Evolutionary conservation across 768 basidiomycete species (phyloP).

Genomic region (Boletus fagicola): DNA sequence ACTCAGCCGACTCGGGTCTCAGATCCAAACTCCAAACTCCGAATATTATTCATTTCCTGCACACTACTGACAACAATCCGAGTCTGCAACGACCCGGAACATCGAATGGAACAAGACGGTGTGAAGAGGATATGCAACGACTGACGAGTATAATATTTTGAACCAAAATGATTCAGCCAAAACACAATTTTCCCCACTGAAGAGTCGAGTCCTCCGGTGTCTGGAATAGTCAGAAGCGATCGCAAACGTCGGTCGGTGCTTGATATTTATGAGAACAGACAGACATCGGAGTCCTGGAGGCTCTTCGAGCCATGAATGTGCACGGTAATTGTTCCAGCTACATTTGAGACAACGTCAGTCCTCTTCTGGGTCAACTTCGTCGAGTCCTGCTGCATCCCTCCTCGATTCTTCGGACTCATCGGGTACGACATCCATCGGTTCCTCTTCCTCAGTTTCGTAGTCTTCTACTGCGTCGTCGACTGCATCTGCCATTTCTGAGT

Average conservation of each 20-base stretch:
- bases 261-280: neutral
- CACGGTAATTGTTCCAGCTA: neutral
- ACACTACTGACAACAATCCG: too few species aligned
- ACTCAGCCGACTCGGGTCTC: too few species aligned
- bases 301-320: neutral
- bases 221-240: neutral
- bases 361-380: conserved; percentile 24
- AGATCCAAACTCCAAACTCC: too few species aligned
- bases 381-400: conserved; percentile 39
- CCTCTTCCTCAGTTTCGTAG: conserved; percentile 41
- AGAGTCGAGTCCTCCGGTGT: neutral
- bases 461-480: conserved; percentile 25
- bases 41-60: too few species aligned
- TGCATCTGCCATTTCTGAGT: conserved; percentile 26
- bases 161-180: neutral
- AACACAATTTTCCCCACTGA: neutral
- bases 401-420: conserved; percentile 45
- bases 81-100: too few species aligned
- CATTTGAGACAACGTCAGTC: conserved; percentile 8
- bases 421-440: conserved; percentile 41
- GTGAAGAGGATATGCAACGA: neutral
- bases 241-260: neutral
- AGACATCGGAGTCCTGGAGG: neutral
- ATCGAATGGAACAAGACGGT: neutral
- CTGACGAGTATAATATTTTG: neutral